These are phyloP conservation scores for Sugiyamaella valdiviana DNA, from an alignment of 805 yeast species.

Conservation along the genomic window DNA sequence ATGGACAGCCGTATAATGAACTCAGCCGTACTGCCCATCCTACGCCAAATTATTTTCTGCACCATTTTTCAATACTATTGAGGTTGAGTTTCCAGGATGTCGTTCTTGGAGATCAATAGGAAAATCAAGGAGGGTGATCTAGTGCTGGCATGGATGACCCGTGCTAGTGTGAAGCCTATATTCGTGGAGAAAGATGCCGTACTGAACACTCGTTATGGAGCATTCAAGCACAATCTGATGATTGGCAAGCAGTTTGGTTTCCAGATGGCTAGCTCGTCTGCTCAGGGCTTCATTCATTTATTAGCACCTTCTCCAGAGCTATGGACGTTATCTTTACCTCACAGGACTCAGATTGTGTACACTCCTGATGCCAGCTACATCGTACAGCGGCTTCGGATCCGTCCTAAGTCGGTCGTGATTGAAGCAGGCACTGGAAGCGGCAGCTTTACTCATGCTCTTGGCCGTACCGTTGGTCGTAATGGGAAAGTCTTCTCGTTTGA, in stretches of 20 bases:
- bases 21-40: neutral
- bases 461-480: constrained; percentile 58
- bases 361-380: constrained; percentile 93
- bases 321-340: constrained; percentile 95
- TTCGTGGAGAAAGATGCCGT: constrained; percentile 50
- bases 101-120: constrained; percentile 56
- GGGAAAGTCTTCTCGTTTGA: constrained; percentile 81
- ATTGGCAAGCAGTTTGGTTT: constrained; percentile 77
- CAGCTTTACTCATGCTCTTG: constrained; percentile 87
- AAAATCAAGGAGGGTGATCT: constrained; percentile 79
- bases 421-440: constrained; percentile 99
- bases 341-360: constrained; percentile 95
- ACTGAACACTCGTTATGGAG: constrained; percentile 83
- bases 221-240: constrained; percentile 78
- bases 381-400: constrained; percentile 69
- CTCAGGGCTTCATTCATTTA: constrained; percentile 77
- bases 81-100: too few species aligned
- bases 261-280: constrained; percentile 63
- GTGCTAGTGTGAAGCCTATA: constrained; percentile 74
- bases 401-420: constrained; percentile 70
- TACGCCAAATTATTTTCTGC: neutral
- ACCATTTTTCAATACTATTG: too few species aligned
- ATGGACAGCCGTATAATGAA: too few species aligned
- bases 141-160: constrained; percentile 77
- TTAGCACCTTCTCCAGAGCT: constrained; percentile 90